Evolutionary conservation across 192 early-diverging fungal genomes (phyloP).

Genomic region (Gamsiella multidivaricata): DNA sequence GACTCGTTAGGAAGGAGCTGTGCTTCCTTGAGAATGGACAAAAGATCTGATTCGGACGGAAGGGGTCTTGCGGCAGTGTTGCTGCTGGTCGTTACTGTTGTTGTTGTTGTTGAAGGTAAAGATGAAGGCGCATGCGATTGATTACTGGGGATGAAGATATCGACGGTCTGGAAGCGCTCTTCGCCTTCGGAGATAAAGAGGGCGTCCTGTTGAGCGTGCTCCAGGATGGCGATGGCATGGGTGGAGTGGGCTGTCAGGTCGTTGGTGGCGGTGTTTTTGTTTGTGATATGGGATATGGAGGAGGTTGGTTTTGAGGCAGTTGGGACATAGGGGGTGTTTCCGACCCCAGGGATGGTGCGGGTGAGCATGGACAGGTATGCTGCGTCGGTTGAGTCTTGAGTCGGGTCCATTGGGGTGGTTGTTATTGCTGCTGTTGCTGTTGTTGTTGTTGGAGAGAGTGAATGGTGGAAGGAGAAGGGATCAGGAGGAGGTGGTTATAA

Average conservation of each 20-base stretch:
- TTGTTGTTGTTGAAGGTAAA: background rate
- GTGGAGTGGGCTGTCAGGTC: background rate
- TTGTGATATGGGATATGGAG: background rate
- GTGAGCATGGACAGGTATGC: constrained; percentile 46
- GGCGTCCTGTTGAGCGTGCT: constrained; percentile 15
- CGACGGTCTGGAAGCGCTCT: constrained; percentile 30
- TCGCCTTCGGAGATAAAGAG: constrained; percentile 48
- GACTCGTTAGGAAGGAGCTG: constrained; percentile 4
- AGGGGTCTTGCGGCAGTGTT: background rate
- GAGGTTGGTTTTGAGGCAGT: background rate
- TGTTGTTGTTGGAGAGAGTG: background rate
- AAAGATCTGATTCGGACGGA: constrained; percentile 19
- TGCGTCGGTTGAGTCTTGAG: constrained; percentile 1
- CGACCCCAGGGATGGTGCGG: constrained; percentile 44
- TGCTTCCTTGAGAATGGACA: background rate
- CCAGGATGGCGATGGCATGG: constrained; percentile 14
- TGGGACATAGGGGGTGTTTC: background rate
- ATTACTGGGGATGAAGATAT: constrained; percentile 11
- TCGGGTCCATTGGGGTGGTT: constrained; percentile 8
- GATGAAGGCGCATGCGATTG: background rate
- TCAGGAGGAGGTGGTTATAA: no score
- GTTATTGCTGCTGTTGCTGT: background rate
- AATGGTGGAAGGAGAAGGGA: no score
- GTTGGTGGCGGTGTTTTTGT: background rate
- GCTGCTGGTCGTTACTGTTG: background rate